Evolutionary conservation across 106 monocot genomes (phyloP).

Genomic region (Dioscorea alata): DNA sequence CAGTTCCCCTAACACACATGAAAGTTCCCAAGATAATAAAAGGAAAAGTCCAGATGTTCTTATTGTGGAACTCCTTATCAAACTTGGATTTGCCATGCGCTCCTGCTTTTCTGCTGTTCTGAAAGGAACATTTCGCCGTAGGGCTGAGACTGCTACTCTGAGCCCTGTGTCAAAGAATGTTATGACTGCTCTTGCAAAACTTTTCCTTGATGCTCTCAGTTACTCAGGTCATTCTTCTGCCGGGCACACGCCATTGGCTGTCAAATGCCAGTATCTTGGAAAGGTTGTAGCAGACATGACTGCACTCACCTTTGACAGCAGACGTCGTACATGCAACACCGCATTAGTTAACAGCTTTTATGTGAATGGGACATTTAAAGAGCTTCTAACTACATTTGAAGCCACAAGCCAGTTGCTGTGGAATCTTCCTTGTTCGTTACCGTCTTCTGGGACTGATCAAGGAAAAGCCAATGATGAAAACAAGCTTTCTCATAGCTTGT

Average conservation of each 20-base stretch:
- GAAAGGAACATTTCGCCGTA: slow-evolving; percentile 59
- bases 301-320: slow-evolving; percentile 45
- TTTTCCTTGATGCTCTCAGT: slow-evolving; percentile 59
- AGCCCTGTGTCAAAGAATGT: slow-evolving; percentile 45
- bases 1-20: slow-evolving; percentile 21
- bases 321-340: slow-evolving; percentile 51
- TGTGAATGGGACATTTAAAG: slow-evolving; percentile 68
- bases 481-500: slow-evolving; percentile 42
- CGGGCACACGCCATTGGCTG: slow-evolving; percentile 40
- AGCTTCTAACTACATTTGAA: slow-evolving; percentile 67
- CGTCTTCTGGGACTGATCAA: slow-evolving; percentile 20
- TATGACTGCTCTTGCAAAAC: slow-evolving; percentile 57
- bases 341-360: slow-evolving; percentile 70
- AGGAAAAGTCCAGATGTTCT: slow-evolving; percentile 49
- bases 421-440: slow-evolving; percentile 43
- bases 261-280: slow-evolving; percentile 72
- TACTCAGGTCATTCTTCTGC: slow-evolving; percentile 40
- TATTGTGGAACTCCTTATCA: slow-evolving; percentile 45
- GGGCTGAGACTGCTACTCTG: slow-evolving; percentile 49
- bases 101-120: slow-evolving; percentile 46
- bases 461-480: slow-evolving; percentile 18
- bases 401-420: slow-evolving; percentile 72
- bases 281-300: slow-evolving; percentile 65
- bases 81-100: slow-evolving; percentile 37
- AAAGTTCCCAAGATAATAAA: slow-evolving; percentile 34